Evolutionary conservation across 192 early-diverging fungal species (phyloP).

Genomic region (Pilobolus umbonatus): DNA sequence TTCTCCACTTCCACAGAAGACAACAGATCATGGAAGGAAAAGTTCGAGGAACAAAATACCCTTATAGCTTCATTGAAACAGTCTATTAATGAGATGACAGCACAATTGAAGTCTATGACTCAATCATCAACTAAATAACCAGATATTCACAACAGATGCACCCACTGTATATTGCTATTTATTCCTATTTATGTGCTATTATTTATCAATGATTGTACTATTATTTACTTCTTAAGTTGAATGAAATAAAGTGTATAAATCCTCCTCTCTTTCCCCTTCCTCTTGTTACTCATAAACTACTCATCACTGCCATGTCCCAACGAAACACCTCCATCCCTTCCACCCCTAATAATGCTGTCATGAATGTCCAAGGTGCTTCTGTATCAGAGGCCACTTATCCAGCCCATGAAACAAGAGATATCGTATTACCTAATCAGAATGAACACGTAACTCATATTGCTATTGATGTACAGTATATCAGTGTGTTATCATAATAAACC

Average conservation of each 20-base stretch:
- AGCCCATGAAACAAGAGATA: slow-evolving; percentile 67
- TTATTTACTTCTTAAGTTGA: background rate
- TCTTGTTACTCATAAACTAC: too few species aligned
- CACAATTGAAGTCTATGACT: background rate
- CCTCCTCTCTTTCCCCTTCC: background rate
- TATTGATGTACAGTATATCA: slow-evolving; percentile 68
- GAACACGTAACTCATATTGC: slow-evolving; percentile 85
- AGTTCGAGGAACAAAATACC: background rate
- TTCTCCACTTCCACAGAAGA: too few species aligned
- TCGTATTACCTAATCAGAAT: slow-evolving; percentile 80
- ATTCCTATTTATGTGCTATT: background rate
- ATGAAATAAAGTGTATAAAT: background rate
- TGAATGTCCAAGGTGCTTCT: slow-evolving; percentile 50
- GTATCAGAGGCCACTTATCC: slow-evolving; percentile 46
- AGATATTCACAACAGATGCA: background rate
- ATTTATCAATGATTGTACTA: background rate
- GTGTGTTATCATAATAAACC: background rate
- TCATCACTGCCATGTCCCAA: background rate
- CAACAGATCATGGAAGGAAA: too few species aligned
- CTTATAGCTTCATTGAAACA: background rate
- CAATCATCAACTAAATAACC: background rate
- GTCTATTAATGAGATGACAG: background rate
- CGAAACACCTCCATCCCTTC: too few species aligned
- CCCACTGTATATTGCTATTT: background rate
- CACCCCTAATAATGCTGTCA: slow-evolving; percentile 23